These are phyloP conservation scores for Alternaria sp. DNA, from an alignment of 2,329 filamentous ascomycete species.

Conservation along the genomic window DNA sequence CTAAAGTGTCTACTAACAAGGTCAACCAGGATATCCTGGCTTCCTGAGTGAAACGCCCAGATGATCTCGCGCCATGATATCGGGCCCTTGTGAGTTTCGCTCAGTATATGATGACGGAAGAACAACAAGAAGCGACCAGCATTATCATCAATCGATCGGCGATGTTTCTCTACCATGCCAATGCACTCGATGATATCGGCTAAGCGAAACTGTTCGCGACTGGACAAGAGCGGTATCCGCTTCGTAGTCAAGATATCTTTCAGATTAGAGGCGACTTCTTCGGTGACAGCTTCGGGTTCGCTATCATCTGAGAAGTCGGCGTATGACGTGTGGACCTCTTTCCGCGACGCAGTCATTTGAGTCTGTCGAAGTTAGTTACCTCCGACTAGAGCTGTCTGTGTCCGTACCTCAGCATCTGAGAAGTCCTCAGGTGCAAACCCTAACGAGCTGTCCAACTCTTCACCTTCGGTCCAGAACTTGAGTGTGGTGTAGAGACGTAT, in stretches of 20 bases:
- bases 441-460: constrained; percentile 79
- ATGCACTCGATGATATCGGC: constrained; percentile 86
- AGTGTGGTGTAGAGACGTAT: constrained; percentile 76
- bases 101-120: constrained; percentile 80
- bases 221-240: constrained; percentile 80
- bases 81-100: constrained; percentile 67
- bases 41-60: constrained; percentile 84
- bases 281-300: constrained; percentile 72
- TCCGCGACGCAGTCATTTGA: constrained; percentile 55
- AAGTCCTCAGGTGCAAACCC: constrained; percentile 63
- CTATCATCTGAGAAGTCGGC: constrained; percentile 62
- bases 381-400: fast-evolving
- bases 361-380: constrained; percentile 33
- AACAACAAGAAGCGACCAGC: constrained; percentile 87
- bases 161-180: constrained; percentile 83
- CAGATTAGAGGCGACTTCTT: constrained; percentile 73
- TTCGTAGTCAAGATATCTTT: constrained; percentile 79
- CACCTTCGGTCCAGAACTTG: constrained; percentile 84
- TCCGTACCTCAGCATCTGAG: constrained; percentile 56
- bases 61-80: constrained; percentile 79
- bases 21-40: constrained; percentile 89
- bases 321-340: constrained; percentile 62
- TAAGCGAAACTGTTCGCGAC: constrained; percentile 84
- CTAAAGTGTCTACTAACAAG: constrained; percentile 83
- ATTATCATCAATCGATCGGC: constrained; percentile 89